Evolutionary conservation across 306 rosid species (phyloP), one percentile per base, ranked within the genome.

Genomic region (Glycine soja): DNA sequence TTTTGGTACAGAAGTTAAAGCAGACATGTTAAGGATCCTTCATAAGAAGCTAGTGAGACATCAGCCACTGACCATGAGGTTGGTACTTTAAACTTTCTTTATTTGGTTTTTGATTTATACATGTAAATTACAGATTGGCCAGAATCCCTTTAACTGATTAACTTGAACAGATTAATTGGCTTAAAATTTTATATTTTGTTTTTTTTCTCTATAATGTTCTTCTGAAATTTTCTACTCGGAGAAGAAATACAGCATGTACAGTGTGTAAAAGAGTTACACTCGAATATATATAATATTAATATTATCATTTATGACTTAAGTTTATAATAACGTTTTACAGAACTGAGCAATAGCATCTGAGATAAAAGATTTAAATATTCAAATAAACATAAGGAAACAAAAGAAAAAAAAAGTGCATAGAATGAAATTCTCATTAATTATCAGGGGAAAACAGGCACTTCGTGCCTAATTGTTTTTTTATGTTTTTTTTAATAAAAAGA

Each of bases 1-100:
- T 80, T 83, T 86, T 92, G 89, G 68, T 70, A 36, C 52, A 73
- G 63, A 90, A 94, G 88, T 83, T 94, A 43, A 86, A 83, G 85
- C 90, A 88, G 79, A 54, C 78, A 38, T 78, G 77, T 74, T 64
- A 82, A 51, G 64, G 70, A 59, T 66, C 77, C 69, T 40, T 71
- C 77, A 83, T 86, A 58, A 88, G 92, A 87, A 83, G 83, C 73
- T 38, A 68, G 64, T 3, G 85, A 84, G 77, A 75, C 70, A 65
- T 68, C 85, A 48, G 84, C 83, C 65, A 10, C 84, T 32, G 79
- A 81, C 62, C 40, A 87, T 54, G 68, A 87, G 97, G 97, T 91
- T 63, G 48, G 88, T 48, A 43, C 64, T 68, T 77, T 6, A n/a
- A 65, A 65, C 73, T 64, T 13, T 80, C 32, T 69, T 61, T 16